A percentile compares a stretch with the other conserved stretches of the same genome.
These are phyloP conservation scores for Colletotrichum abscissum DNA, from an alignment of 2,329 filamentous ascomycete species.

Conservation along the genomic window DNA sequence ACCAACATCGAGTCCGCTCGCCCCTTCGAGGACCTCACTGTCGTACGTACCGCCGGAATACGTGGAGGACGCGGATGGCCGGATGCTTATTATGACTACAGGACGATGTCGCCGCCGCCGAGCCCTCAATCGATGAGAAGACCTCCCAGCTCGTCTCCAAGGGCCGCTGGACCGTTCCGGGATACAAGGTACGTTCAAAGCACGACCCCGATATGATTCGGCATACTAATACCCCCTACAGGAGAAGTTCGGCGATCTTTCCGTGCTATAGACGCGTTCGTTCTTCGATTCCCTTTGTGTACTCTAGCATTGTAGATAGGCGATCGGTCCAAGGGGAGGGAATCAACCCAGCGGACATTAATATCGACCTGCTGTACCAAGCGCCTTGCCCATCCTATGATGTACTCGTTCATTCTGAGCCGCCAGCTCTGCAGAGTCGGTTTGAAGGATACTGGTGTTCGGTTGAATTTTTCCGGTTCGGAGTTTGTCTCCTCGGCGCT, in stretches of 20 bases:
- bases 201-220: neutral
- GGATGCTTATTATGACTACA: constrained; percentile 52
- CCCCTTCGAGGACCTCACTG: constrained; percentile 96
- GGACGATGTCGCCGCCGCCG: constrained; percentile 95
- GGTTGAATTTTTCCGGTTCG: constrained; percentile 24
- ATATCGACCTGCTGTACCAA: constrained; percentile 34
- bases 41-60: constrained; percentile 73
- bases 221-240: constrained; percentile 64
- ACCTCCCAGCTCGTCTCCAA: constrained; percentile 94
- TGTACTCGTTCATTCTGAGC: neutral
- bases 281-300: constrained; percentile 65
- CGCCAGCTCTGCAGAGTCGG: neutral
- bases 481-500: constrained; percentile 27
- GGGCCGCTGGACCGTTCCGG: constrained; percentile 97
- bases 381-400: neutral
- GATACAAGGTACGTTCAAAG: constrained; percentile 86
- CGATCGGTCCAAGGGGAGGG: constrained; percentile 45
- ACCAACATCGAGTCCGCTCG: constrained; percentile 97
- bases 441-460: neutral
- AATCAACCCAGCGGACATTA: constrained; percentile 36
- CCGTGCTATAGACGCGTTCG: constrained; percentile 79
- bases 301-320: constrained; percentile 79
- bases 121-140: constrained; percentile 98
- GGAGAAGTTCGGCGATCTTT: constrained; percentile 99
- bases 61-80: constrained; percentile 7